These are phyloP conservation scores for Talaromyces ruber DNA, from an alignment of 495 filamentous ascomycete genomes.

Conservation along the genomic window DNA sequence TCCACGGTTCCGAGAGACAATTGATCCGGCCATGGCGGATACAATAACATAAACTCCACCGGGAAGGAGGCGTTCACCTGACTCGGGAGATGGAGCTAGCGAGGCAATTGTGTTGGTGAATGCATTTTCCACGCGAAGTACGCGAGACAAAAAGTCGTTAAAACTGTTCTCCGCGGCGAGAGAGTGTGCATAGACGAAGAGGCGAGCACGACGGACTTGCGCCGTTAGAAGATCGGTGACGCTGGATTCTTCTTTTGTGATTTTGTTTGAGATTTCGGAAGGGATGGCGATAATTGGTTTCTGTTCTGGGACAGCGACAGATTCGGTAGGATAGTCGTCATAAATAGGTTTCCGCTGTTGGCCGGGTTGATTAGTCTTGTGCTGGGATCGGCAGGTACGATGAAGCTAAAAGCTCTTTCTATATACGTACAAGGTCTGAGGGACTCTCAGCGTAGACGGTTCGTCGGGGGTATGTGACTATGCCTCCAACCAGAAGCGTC, in stretches of 20 bases:
- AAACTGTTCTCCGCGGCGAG: slow-evolving; percentile 64
- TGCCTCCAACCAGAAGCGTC: slow-evolving; percentile 42
- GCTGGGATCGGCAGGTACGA: neutral
- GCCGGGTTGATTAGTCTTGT: neutral
- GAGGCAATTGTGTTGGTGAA: slow-evolving; percentile 75
- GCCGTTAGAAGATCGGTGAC: slow-evolving; percentile 84
- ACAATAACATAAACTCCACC: slow-evolving; percentile 85
- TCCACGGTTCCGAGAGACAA: slow-evolving; percentile 77
- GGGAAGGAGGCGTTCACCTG: slow-evolving; percentile 76
- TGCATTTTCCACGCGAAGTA: slow-evolving; percentile 70
- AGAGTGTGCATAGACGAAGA: slow-evolving; percentile 70
- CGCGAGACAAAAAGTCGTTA: slow-evolving; percentile 64
- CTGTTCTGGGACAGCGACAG: slow-evolving; percentile 15
- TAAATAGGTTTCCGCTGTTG: slow-evolving; percentile 77
- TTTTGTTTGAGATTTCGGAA: slow-evolving; percentile 15
- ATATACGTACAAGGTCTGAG: slow-evolving; percentile 21
- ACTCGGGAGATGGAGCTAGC: slow-evolving; percentile 73
- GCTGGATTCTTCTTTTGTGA: slow-evolving; percentile 49
- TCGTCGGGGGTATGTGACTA: slow-evolving; percentile 45
- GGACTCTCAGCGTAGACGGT: slow-evolving; percentile 50
- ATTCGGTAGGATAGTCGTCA: slow-evolving; percentile 51
- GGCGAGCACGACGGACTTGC: slow-evolving; percentile 72
- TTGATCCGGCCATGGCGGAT: slow-evolving; percentile 83
- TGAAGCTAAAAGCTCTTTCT: neutral
- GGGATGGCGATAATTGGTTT: slow-evolving; percentile 18